Evolutionary conservation across 116 monocot genomes (phyloP).

Genomic region (Phalaenopsis hybrid): DNA sequence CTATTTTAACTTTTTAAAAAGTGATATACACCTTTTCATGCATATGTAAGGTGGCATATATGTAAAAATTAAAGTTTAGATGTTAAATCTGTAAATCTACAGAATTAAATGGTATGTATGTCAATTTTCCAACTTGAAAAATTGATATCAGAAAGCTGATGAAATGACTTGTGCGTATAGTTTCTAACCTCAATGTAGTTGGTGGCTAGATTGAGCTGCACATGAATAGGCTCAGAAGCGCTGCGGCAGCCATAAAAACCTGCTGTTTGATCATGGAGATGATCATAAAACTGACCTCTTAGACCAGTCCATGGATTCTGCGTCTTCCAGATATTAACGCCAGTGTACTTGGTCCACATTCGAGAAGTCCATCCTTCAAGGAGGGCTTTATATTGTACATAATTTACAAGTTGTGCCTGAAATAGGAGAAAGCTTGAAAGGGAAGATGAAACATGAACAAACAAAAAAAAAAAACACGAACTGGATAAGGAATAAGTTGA

Average conservation of each 20-base stretch:
- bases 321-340: slow-evolving; percentile 95
- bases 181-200: slow-evolving; percentile 67
- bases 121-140: too few relatives aligned
- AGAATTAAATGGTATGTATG: too few relatives aligned
- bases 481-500: background rate
- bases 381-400: slow-evolving; percentile 89
- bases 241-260: slow-evolving; percentile 90
- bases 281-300: slow-evolving; percentile 96
- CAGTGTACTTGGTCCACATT: slow-evolving; percentile 96
- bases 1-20: too few relatives aligned
- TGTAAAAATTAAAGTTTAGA: too few relatives aligned
- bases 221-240: slow-evolving; percentile 89
- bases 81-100: too few relatives aligned
- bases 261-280: slow-evolving; percentile 91
- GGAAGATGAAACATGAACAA: background rate
- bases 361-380: slow-evolving; percentile 82
- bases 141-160: background rate
- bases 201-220: slow-evolving; percentile 75
- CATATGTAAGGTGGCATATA: too few relatives aligned
- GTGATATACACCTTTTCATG: too few relatives aligned
- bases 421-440: slow-evolving; percentile 7
- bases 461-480: background rate
- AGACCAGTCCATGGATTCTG: slow-evolving; percentile 99
- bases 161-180: background rate
- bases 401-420: slow-evolving; percentile 96